Evolutionary conservation across 352 stramenopile species (phyloP).

Genomic region (Phytopythium aichiense): DNA sequence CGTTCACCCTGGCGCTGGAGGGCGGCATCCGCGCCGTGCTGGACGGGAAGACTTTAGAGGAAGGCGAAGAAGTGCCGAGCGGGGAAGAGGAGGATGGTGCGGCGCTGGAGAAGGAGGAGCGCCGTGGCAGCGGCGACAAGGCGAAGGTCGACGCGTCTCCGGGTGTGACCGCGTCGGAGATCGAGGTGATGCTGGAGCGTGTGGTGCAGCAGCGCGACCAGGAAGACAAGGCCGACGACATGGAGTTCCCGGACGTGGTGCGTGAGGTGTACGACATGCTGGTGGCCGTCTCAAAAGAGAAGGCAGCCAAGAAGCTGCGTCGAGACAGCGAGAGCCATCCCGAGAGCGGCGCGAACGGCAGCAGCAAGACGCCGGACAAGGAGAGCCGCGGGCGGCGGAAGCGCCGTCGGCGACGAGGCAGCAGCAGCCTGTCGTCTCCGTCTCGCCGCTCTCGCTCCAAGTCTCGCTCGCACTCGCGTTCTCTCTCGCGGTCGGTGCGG

Average conservation of each 20-base stretch:
- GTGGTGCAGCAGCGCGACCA: conserved; percentile 21
- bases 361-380: conserved; percentile 11
- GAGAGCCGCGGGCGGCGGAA: conserved; percentile 19
- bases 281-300: conserved; percentile 28
- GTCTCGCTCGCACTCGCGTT: conserved; percentile 32
- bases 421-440: conserved; percentile 18
- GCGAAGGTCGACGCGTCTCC: conserved; percentile 3
- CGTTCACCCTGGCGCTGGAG: conserved; percentile 30
- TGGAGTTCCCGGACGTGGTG: conserved; percentile 31
- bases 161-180: background rate
- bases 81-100: conserved; percentile 9
- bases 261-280: conserved; percentile 44
- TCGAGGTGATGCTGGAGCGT: conserved; percentile 15
- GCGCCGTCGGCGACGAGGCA: conserved; percentile 24
- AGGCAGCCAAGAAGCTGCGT: conserved; percentile 16
- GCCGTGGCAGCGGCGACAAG: background rate
- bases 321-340: conserved; percentile 10
- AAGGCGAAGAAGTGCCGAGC: conserved; percentile 46
- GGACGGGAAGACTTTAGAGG: conserved; percentile 50
- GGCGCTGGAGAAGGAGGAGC: background rate
- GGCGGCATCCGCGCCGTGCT: conserved; percentile 25
- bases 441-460: conserved; percentile 29
- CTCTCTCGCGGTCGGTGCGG: conserved; percentile 9
- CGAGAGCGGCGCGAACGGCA: conserved; percentile 9
- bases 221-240: background rate